Percentiles rank a stretch among this genome's conserved stretches.
Evolutionary conservation across 345 rosid genomes (phyloP).

Genomic region (Brassica napus): DNA sequence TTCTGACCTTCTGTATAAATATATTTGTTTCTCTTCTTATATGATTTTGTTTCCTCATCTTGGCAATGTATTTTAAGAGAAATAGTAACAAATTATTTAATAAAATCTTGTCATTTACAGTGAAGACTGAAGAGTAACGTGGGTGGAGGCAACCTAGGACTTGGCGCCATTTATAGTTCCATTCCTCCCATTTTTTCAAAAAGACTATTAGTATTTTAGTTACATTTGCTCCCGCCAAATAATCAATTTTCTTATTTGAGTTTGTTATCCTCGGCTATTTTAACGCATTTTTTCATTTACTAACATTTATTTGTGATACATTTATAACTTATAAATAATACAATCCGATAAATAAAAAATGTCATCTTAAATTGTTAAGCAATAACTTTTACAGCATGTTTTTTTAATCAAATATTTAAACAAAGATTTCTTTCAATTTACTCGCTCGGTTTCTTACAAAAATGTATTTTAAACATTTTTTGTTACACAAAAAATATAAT

Average conservation of each 20-base stretch:
- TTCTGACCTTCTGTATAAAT: neutral
- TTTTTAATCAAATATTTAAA: neutral
- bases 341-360: neutral
- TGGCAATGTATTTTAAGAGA: neutral
- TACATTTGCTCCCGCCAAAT: neutral
- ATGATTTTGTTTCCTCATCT: constrained; percentile 14
- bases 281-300: neutral
- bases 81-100: neutral
- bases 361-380: neutral
- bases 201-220: neutral
- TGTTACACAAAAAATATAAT: too few species aligned
- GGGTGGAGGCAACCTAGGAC: constrained; percentile 62
- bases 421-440: neutral
- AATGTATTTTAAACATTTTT: too few species aligned
- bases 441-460: neutral
- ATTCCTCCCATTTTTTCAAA: neutral
- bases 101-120: constrained; percentile 32
- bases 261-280: neutral
- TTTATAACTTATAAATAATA: neutral
- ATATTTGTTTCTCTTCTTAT: constrained; percentile 7
- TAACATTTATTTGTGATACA: neutral
- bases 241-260: neutral
- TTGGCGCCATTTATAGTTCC: constrained; percentile 56
- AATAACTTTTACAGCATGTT: neutral
- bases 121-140: constrained; percentile 45